phyloP scores from a whole-genome alignment of 192 early-diverging fungal genomes.

The Backusella mclennaniae region DNA sequence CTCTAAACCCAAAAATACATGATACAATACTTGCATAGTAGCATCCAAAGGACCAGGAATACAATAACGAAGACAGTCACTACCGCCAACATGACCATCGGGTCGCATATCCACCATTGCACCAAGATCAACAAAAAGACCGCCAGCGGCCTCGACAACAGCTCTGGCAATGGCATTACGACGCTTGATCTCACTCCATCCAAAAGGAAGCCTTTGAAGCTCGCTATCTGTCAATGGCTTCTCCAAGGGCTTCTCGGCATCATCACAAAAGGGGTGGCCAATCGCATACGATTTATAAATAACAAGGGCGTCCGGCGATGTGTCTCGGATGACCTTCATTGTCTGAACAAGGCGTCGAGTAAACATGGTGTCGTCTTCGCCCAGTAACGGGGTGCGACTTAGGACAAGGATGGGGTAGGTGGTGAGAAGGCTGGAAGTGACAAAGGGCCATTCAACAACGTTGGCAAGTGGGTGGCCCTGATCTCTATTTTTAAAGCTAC shows the following conservation, averaged over 20 bases:
- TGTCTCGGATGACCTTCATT: conserved; percentile 35
- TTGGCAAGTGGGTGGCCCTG: conserved; percentile 35
- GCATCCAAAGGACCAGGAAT: conserved; percentile 56
- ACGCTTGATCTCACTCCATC: conserved; percentile 38
- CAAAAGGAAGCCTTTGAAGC: conserved; percentile 35
- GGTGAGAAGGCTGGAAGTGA: conserved; percentile 24
- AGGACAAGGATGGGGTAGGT: conserved; percentile 46
- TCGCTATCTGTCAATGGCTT: conserved; percentile 31
- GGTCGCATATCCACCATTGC: conserved; percentile 40
- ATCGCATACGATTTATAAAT: conserved; percentile 49
- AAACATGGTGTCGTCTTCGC: conserved; percentile 41
- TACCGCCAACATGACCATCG: conserved; percentile 55
- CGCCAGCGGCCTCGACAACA: conserved; percentile 49
- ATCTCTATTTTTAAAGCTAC: neutral
- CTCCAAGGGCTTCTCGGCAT: conserved; percentile 35
- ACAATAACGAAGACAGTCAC: conserved; percentile 55
- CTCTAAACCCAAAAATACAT: conserved; percentile 26
- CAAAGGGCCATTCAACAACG: conserved; percentile 46
- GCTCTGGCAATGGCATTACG: conserved; percentile 51
- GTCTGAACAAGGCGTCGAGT: conserved; percentile 30
- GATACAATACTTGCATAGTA: conserved; percentile 38
- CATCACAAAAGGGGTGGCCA: conserved; percentile 50
- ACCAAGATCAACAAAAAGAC: conserved; percentile 50
- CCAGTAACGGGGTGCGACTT: conserved; percentile 34
- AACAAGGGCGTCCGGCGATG: conserved; percentile 38